Base-by-base conservation (phyloP, 1,284 basidiomycete species). In the Ceratorhiza oryzae-sativae region DNA sequence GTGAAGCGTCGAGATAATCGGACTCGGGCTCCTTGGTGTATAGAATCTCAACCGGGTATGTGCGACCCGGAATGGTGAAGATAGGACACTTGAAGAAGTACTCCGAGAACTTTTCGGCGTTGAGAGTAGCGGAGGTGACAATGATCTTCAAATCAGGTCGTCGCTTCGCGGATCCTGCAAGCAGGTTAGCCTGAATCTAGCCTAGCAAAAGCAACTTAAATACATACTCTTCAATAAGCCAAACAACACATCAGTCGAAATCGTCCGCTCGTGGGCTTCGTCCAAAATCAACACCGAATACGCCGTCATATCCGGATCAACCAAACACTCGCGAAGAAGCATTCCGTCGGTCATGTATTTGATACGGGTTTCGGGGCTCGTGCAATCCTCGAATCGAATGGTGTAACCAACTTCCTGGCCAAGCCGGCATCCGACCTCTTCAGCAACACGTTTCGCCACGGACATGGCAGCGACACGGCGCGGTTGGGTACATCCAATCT, bases 281-380 rank as follows among this genome's bases (percentile, higher is more conserved):
- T 99, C 97, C 77, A 99, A 85, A 92, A 99, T 98, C 80, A 99
- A 86, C 65, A 98, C 94, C 8, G 94, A 95, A 80, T 99, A 99
- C 58, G 89, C 87, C 70, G 89, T 91, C 79, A 95, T 90, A 76
- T 98, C 90, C 4, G 97, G 96, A 79, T 99, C 97, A 76, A 98
- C 92, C 56, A 99, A 84, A 78, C 93, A 95, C 84, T 99, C 97
- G 82, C 97, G 88, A 79, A 98, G 93, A 13, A 99, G 86, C 95
- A 99, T 98, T 84, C 97, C 97, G 79, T 99, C 97, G 75, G 97
- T 99, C 97, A 99, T 99, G 86, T 97, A 67, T 82, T 99, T 99
- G 86, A 99, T 98, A 78, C 92, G 90, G 12, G 97, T 99, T 81
- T 98, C 97, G 0, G 97, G 94, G 78, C 93, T 91, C 3, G 97